phyloP scores from a whole-genome alignment of 2,329 filamentous ascomycete species.

The Rutstroemia sp. region DNA sequence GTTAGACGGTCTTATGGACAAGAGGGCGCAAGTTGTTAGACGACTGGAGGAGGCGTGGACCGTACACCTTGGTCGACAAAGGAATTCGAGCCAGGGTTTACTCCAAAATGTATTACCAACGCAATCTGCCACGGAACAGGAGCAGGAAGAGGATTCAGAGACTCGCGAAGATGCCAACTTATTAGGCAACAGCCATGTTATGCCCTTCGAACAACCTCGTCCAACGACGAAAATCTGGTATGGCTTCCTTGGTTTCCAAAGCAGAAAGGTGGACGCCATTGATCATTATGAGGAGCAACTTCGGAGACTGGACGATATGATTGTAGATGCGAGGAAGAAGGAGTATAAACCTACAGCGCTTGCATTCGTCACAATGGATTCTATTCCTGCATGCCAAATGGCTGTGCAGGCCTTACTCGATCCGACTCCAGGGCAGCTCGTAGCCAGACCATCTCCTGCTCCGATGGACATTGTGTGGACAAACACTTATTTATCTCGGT shows the following conservation, averaged over 20 bases:
- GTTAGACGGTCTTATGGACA: constrained; percentile 65
- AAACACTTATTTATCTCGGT: constrained; percentile 79
- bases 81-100: background rate
- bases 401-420: constrained; percentile 91
- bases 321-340: constrained; percentile 62
- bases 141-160: constrained; percentile 32
- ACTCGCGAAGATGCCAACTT: constrained; percentile 53
- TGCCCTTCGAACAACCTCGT: constrained; percentile 38
- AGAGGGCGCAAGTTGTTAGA: constrained; percentile 57
- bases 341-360: constrained; percentile 72
- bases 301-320: constrained; percentile 67
- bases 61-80: constrained; percentile 54
- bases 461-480: constrained; percentile 92
- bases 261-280: constrained; percentile 76
- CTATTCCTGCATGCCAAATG: constrained; percentile 88
- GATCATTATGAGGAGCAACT: constrained; percentile 90
- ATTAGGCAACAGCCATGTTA: constrained; percentile 39
- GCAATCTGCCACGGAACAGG: constrained; percentile 33
- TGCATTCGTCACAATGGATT: constrained; percentile 97
- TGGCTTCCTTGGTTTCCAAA: constrained; percentile 66
- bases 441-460: constrained; percentile 80
- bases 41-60: constrained; percentile 81
- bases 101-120: constrained; percentile 37
- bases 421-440: constrained; percentile 74
- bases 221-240: constrained; percentile 73